A percentile compares a stretch with the other conserved stretches of the same genome.
phyloP scores from a whole-genome alignment of 345 rosid species.

The Carallia pectinifolia region DNA sequence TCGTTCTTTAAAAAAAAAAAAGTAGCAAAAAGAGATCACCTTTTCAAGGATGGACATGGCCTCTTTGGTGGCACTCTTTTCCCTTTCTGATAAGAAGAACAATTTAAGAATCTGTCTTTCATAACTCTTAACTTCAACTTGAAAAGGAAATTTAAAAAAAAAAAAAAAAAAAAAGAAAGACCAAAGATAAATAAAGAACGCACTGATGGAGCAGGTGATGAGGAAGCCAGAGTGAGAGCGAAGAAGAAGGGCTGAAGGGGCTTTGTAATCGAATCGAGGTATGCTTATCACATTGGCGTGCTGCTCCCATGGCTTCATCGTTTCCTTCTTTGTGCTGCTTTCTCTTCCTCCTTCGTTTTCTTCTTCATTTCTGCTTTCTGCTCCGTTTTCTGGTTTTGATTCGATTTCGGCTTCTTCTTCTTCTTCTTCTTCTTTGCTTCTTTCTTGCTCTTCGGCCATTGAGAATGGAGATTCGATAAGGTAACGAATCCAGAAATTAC shows the following conservation, averaged over 20 bases:
- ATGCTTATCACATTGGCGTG: constrained; percentile 71
- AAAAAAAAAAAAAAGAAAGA: background rate
- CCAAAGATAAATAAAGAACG: background rate
- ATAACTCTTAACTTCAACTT: background rate
- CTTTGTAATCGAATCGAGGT: constrained; percentile 90
- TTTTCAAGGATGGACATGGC: constrained; percentile 73
- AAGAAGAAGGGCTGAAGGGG: constrained; percentile 69
- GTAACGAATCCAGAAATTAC: too few relatives aligned
- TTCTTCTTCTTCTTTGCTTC: background rate
- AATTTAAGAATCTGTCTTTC: background rate
- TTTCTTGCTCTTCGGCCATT: constrained; percentile 7
- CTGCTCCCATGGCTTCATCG: constrained; percentile 85
- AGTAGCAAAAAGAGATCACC: constrained; percentile 35
- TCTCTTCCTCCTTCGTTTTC: constrained; percentile 13
- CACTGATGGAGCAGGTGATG: constrained; percentile 81
- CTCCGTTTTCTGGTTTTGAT: background rate
- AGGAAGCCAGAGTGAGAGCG: constrained; percentile 83
- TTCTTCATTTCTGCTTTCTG: background rate
- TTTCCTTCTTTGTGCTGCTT: background rate
- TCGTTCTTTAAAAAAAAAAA: background rate
- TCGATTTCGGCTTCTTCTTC: constrained; percentile 2
- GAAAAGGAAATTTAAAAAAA: background rate
- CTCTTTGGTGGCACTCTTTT: constrained; percentile 91
- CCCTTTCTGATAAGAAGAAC: constrained; percentile 58
- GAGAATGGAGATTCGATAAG: too few relatives aligned